phyloP scores from a whole-genome alignment of 495 filamentous ascomycete species.

The Aspergillus conjunctus region DNA sequence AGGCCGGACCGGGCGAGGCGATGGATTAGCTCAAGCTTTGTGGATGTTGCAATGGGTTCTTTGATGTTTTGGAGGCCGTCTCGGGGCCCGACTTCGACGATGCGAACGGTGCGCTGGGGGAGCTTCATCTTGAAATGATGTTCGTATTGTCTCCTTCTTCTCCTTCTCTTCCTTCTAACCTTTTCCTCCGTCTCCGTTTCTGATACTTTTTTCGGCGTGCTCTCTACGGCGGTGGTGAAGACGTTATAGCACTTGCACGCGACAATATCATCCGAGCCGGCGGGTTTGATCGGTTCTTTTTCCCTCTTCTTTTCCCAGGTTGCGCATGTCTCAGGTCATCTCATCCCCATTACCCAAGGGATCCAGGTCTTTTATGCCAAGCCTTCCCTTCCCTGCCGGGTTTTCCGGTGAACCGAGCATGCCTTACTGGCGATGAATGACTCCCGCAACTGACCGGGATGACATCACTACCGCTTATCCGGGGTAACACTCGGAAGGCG shows the following conservation, averaged over 20 bases:
- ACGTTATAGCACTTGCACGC: neutral
- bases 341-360: neutral
- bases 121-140: neutral
- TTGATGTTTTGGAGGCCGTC: conserved; percentile 50
- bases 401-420: neutral
- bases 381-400: neutral
- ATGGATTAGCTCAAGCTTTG: conserved; percentile 44
- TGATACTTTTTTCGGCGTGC: neutral
- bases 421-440: neutral
- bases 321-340: neutral
- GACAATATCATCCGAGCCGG: neutral
- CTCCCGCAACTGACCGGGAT: neutral
- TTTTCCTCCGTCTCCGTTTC: neutral
- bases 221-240: neutral
- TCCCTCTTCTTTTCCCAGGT: too few relatives aligned
- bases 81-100: conserved; percentile 52
- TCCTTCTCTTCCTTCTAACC: neutral
- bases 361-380: neutral
- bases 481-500: neutral
- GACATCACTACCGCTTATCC: conserved; percentile 6
- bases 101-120: conserved; percentile 24
- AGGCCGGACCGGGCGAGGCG: conserved; percentile 36
- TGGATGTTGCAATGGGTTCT: conserved; percentile 35
- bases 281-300: too few relatives aligned
- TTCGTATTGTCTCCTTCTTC: too few relatives aligned